Conservation (phyloP, 2,329 filamentous ascomycete genomes). For the Nothopassalora personata region DNA sequence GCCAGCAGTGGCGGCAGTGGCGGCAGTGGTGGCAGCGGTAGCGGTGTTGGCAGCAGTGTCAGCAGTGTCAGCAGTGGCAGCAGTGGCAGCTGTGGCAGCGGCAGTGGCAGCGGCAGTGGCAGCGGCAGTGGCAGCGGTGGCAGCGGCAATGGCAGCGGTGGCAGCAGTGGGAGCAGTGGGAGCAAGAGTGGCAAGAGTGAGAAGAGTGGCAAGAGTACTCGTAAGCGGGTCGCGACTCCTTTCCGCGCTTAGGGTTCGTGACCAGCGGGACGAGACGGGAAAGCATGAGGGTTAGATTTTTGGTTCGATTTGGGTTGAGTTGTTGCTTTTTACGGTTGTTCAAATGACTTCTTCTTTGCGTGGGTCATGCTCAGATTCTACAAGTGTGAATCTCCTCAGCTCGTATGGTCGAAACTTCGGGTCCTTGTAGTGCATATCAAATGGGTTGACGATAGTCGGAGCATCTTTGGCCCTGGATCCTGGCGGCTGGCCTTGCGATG, state of each 20-base stretch:
- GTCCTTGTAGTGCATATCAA: background rate
- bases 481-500: background rate
- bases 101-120: too few species aligned
- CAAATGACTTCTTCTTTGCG: background rate
- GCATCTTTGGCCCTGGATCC: background rate
- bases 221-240: conserved; percentile 1
- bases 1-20: too few species aligned
- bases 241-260: conserved; percentile 1
- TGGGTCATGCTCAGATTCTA: background rate
- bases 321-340: background rate
- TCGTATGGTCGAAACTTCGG: background rate
- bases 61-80: too few species aligned
- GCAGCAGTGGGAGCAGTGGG: too few species aligned
- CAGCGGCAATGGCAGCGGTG: too few species aligned
- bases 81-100: too few species aligned
- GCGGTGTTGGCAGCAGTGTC: too few species aligned
- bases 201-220: too few species aligned
- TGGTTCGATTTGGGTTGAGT: background rate
- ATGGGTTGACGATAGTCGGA: background rate
- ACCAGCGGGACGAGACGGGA: background rate
- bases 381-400: background rate
- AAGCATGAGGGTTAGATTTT: background rate
- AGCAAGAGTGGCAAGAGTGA: too few species aligned
- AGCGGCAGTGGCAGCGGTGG: too few species aligned
- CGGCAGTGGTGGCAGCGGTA: too few species aligned